Evolutionary conservation across 1,139 yeast species (phyloP), one percentile per base, ranked within the genome.

Genomic region (Protomyces macrosporus): DNA sequence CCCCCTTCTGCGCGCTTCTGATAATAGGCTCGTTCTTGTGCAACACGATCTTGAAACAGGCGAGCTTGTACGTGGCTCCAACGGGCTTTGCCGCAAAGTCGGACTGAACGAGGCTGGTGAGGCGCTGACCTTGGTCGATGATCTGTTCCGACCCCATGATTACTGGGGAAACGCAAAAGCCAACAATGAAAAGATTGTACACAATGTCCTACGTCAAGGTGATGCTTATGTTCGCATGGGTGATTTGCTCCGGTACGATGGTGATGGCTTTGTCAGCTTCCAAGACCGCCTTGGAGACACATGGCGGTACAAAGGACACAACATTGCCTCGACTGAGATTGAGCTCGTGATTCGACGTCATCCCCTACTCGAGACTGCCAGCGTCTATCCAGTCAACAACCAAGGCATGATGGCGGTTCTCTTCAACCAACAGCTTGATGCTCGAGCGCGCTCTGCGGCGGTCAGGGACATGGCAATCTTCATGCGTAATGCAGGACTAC

Each of bases 231-330:
- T 87, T 71, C 81, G 97, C 72, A 82, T 89, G 45, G 97, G 97
- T 53, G 98, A 91, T 74, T 78, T 91, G 69, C 79, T 91, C 71
- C 83, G 79, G 70, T 77, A 80, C 74, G 96, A 90, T 73, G 78
- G 78, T 39, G 82, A 86, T 69, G 88, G 90, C 0, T 77, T 87
- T 70, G 79, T 87, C 71, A 90, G 87, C 75, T 91, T 91, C 75
- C 90, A 90, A 56, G 98, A 91, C 76, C 79, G 98, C n/a, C 78
- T 91, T 73, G 98, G 98, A 51, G 98, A 91, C 73, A 91, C 98
- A 0, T 91, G 88, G 79, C 82, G 98, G 70, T 91, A 98, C 98
- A 91, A 90, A 76, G 87, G 96, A 1, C 98, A 91, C 76, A 91
- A 91, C 75, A 97, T 91, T 40, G 85, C 95, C 37, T 90, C 97